Base-by-base conservation (phyloP, 257 asterid genomes). In the Scutellaria minor region DNA sequence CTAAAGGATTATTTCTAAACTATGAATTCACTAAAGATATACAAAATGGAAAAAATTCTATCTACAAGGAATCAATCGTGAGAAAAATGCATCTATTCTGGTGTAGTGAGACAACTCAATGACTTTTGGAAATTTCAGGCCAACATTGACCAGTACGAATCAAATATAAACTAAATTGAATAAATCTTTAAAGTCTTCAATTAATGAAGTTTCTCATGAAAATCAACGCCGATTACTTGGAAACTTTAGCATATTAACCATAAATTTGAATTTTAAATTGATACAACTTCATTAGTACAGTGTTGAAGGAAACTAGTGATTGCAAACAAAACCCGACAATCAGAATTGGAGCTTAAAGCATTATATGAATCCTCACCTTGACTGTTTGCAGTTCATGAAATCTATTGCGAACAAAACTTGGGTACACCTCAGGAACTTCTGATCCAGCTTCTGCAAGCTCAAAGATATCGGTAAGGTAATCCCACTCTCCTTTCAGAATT, bases 401-500 rank as follows among this genome's bases (percentile, higher is more conserved):
- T 75, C 99, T 78, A 64, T 83, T 88, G 95, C 89, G 75, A 47
- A 94, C 97, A 68, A 94, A 94, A 79, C 81, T 78, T 3, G 99
- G 99, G 87, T 86, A 94, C 48, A 53, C 59, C 61, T 78, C 84
- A 5, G 77, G 75, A 15, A 83, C 50, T 39, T 80, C 83, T 0
- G 71, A 77, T 64, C 89, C 92, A 20, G 81, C 57, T 62, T 73
- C 68, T 14, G 76, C 42, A 51, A 83, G 83, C 42, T 84, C 78
- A 54, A 83, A 74, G 53, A 91, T 46, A 76, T 94, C 99, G 27
- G 73, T 31, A 79, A 94, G 93, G 81, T 77, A 82, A 66, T 81
- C 87, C 97, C 99, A 94, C 75, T 94, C 99, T 64, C 97, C 96
- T 37, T 76, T 79, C n/a, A 81, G 77, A 77, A 94, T 94, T 37